Base-by-base conservation (phyloP, 257 asterid species). In the Scutellaria barbata region DNA sequence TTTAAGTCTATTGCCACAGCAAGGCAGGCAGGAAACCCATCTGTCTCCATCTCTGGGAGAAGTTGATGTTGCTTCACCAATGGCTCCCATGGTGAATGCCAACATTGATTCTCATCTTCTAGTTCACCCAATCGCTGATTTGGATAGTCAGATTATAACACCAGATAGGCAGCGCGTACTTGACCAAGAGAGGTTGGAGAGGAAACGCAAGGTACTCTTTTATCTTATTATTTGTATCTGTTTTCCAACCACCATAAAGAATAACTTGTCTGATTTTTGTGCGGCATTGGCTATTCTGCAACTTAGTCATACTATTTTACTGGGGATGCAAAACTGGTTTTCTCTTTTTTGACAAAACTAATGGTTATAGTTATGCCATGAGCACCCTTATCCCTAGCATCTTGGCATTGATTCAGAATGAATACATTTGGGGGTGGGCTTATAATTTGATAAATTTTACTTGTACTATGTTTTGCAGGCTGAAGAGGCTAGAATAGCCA, bases 401-500 rank as follows among this genome's bases (percentile, higher is more conserved):
- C 60, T 55, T 69, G 58, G 13, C 40, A 17, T 40, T 5, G 10
- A 57, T 68, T 58, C 50, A 58, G 74, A 50, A 66, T 52, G 30
- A 16, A 42, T 56, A 50, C 39, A 30, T 41, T 79, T 69, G 75
- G 45, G 54, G 63, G 63, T 39, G 20, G 53, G 22, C 33, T 71
- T 58, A 18, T 53, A 48, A 57, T 56, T 66, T 43, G 13, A 61
- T 5, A 60, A 20, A 7, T 39, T 65, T 8, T 54, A 14, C 39
- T 54, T 74, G 18, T 39, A 48, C 71, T 69, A 40, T 40, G 43
- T 74, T 60, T 67, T 83, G 75, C 85, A 90, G 96, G 72, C 83
- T 54, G 95, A 90, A 76, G 96, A 88, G 83, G 95, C 89, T 64
- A 81, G 91, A 81, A 87, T 90, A 55, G 93, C 93, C 52, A 90